These are phyloP conservation scores for Arabidopsis suecica DNA, from an alignment of 345 rosid species.

Conservation along the genomic window DNA sequence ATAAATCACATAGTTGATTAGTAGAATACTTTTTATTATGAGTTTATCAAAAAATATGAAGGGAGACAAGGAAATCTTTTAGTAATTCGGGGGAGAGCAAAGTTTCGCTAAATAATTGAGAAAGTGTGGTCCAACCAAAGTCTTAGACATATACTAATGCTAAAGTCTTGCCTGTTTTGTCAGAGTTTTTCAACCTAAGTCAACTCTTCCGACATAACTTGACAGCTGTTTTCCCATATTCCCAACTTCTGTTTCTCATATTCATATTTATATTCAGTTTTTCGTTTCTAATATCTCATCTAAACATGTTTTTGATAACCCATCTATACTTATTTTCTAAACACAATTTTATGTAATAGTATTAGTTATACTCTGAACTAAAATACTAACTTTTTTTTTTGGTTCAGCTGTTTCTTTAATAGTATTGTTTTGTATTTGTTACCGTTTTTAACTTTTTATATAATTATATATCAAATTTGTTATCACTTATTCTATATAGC, in stretches of 20 bases:
- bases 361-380: no score
- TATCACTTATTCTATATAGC: no score
- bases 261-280: background rate
- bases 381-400: no score
- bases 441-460: no score
- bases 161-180: constrained; percentile 31
- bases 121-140: constrained; percentile 42
- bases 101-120: constrained; percentile 32
- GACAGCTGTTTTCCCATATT: constrained; percentile 41
- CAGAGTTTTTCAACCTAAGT: constrained; percentile 32
- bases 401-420: no score
- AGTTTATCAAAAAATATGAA: background rate
- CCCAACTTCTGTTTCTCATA: background rate
- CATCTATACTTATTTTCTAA: no score
- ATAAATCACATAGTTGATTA: background rate
- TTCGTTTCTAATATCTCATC: no score
- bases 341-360: no score
- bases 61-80: constrained; percentile 40
- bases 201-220: constrained; percentile 40
- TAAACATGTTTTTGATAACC: no score
- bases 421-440: no score
- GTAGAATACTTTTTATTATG: background rate
- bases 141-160: constrained; percentile 30
- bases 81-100: constrained; percentile 26
- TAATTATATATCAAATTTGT: no score